Evolutionary conservation across 306 rosid genomes (phyloP), one percentile per base, ranked within the genome.

Genomic region (Begonia loranthoides): DNA sequence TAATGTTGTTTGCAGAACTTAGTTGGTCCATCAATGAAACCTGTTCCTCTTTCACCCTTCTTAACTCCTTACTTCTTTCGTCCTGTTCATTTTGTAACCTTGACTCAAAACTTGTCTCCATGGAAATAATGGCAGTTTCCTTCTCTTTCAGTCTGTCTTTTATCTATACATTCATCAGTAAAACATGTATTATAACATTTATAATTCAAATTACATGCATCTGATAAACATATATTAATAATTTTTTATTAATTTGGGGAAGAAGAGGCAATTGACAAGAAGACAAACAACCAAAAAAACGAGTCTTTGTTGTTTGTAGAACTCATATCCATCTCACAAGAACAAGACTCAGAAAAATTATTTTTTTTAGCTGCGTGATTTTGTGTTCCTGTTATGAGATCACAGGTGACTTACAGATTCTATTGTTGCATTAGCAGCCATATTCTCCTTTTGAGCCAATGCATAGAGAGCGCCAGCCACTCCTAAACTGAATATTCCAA

Each of bases 401-500:
- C 15, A 7, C 49, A 19, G 59, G 41, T 55, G 64, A 55, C 94
- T 87, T 78, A 83, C 96, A 54, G 87, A 70, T 66, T 90, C 94
- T 51, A 86, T 62, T 16, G 65, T 66, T 61, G 73, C 78, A 44
- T 54, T 51, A 34, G 82, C 59, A 10, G 73, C 41, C n/a, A 54
- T 51, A 67, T 69, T 82, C 68, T 86, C 95, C 61, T 75, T 74
- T 74, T 56, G 74, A 72, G 79, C 66, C 47, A 70, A 63, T 17
- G 79, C 77, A 59, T 72, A 87, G 52, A 87, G 62, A 6, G 96
- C 94, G 50, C 83, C 94, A 17, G 83, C 50, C 51, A 80, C 53
- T 50, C 92, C 92, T n/a, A 79, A 59, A 73, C 83, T 61, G 55
- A 78, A 39, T 65, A 80, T 62, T 63, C 92, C 96, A 16, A 87